Conservation (phyloP, 2,329 filamentous ascomycete species). For the Calonectria hongkongensis region DNA sequence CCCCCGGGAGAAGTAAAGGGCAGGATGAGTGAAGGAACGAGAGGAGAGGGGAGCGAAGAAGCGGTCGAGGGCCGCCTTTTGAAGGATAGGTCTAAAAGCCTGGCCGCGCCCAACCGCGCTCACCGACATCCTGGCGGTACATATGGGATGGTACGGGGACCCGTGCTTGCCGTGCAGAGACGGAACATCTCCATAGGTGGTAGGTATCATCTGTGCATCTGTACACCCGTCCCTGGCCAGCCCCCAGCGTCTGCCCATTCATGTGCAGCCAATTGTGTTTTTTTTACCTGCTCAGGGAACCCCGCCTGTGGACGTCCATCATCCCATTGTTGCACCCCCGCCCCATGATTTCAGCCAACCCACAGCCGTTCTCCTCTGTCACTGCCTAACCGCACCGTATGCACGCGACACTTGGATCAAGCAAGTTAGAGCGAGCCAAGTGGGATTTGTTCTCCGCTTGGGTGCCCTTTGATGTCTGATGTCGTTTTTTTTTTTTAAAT, state of each 20-base stretch:
- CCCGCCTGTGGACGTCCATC: constrained; percentile 15
- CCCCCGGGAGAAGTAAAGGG: constrained; percentile 23
- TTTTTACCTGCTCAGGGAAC: constrained; percentile 8
- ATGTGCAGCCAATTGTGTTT: constrained; percentile 9
- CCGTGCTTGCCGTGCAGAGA: constrained; percentile 27
- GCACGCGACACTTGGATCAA: constrained; percentile 52
- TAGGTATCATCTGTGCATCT: constrained; percentile 28
- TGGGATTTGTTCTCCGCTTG: constrained; percentile 50
- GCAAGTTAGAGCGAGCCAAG: constrained; percentile 49
- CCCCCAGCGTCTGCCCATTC: constrained; percentile 25
- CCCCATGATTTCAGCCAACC: constrained; percentile 28
- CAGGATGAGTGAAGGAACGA: constrained; percentile 21
- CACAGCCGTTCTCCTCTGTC: constrained; percentile 12
- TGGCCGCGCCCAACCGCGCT: constrained; percentile 36
- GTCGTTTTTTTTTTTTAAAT: not conserved
- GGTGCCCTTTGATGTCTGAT: not conserved
- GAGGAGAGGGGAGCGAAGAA: constrained; percentile 39
- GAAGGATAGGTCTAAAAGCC: constrained; percentile 28
- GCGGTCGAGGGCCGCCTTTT: constrained; percentile 42
- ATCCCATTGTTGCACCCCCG: constrained; percentile 25
- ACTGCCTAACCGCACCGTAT: constrained; percentile 47
- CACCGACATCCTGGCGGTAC: constrained; percentile 35
- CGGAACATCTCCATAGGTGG: constrained; percentile 18
- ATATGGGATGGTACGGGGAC: constrained; percentile 26
- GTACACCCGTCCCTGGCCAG: constrained; percentile 20